Base-by-base conservation (phyloP, 2,329 filamentous ascomycete genomes). In the Paramyrothecium roridum region DNA sequence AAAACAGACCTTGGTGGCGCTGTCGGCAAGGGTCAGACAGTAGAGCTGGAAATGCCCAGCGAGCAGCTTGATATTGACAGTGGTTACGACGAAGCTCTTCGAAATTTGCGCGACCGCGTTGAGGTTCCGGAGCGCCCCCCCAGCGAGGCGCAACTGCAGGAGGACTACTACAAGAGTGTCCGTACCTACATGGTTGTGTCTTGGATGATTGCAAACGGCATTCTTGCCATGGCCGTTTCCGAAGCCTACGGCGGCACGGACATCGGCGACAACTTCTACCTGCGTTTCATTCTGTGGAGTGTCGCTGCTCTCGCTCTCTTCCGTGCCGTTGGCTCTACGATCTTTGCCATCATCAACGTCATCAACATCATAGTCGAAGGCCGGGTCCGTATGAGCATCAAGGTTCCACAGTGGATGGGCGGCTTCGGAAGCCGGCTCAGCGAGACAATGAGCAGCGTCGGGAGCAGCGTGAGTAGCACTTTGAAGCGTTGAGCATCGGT, bases 1-100 rank as follows among this genome's bases (percentile, higher is more conserved):
- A 88, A 91, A 72, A 97, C 90, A 8, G 96, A 99, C 69, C 85
- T 99, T 1, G 95, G 95, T 55, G 86, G 90, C 7, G 95, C 96
- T 13, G 85, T 90, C 8, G 87, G 87, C 51, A 87, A 89, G 61
- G 90, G 89, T 54, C 83, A 87, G 56, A 91, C 88, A 0, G 95
- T 99, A 65, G 91, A 97, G 71, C 81, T 99, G 7, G 95, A 99
- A 68, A 99, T 99, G 93, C 95, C 96, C 0, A 91, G 87, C 2
- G 96, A 99, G 71, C 95, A 99, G 76, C 87, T 99, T 34, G 95
- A 99, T 71, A 99, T 99, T 70, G 95, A 99, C 75, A 93, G 88
- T 26, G 95, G 93, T 22, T 99, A 99, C 73, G 95, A 99, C 69
- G 93, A 97, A 71, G 95, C 95, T 0, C 85, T 99, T 23, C 90